phyloP scores from a whole-genome alignment of 441 rosid genomes.

The Adansonia grandidieri region DNA sequence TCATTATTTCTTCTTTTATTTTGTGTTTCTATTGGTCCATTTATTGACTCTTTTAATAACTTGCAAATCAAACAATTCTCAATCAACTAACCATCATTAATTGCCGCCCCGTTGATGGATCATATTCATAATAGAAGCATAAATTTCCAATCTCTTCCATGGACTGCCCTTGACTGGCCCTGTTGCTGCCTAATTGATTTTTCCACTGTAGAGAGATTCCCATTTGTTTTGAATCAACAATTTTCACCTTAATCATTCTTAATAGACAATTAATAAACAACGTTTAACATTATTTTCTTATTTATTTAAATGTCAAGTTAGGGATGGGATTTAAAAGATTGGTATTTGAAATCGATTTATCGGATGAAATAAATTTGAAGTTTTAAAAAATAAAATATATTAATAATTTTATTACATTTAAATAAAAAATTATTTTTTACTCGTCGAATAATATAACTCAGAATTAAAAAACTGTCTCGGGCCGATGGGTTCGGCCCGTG shows the following conservation, averaged over 20 bases:
- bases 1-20: not conserved
- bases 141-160: not conserved
- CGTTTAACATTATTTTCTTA: not conserved
- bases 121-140: not conserved
- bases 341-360: too few relatives aligned
- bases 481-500: too few relatives aligned
- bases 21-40: slow-evolving; percentile 6
- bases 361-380: too few relatives aligned
- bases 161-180: not conserved
- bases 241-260: not conserved
- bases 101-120: not conserved
- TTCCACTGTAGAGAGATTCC: not conserved
- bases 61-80: not conserved
- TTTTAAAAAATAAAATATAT: too few relatives aligned
- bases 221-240: not conserved
- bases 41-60: not conserved
- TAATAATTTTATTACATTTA: too few relatives aligned
- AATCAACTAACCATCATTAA: not conserved
- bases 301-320: not conserved
- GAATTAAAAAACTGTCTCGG: too few relatives aligned
- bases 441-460: too few relatives aligned
- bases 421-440: too few relatives aligned
- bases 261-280: not conserved
- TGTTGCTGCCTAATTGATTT: not conserved
- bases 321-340: not conserved